Evolutionary conservation across 2,329 filamentous ascomycete genomes (phyloP), one percentile per base, ranked within the genome.

Genomic region (Aspergillus versicolor): DNA sequence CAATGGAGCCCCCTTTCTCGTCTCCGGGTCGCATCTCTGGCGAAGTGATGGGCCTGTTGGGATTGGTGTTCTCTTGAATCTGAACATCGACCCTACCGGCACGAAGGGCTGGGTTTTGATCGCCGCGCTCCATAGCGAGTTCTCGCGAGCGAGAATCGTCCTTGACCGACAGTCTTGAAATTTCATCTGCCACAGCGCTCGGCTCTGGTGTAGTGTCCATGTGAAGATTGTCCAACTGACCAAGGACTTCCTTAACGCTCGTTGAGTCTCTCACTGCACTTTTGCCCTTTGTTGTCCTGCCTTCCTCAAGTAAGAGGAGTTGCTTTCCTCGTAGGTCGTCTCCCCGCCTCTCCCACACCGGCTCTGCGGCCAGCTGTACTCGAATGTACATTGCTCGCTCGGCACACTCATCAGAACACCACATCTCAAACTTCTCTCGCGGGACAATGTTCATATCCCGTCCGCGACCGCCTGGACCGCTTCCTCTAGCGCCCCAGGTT

Each of bases 291-390:
- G 61, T 52, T 27, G 64, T 63, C 42, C 73, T 68, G 5, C 64
- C 83, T 71, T 95, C 91, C 53, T 91, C 86, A 1, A 88, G 73
- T 37, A 91, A 68, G 37, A 88, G 81, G 60, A 91, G 84, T 43
- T 79, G 71, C 41, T 81, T 79, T 1, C 77, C 77, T 30, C 82
- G 63, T 11, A 59, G 56, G 47, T 69, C 70, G 27, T 65, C 81
- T 3, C 83, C 85, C 5, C 83, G 83, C 52, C 92, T 82, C 73
- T 94, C 86, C 91, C 92, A 96, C 0, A 90, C 90, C 0, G 92
- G 91, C 61, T 89, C 88, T 69, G 94, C 89, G 63, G 84, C 88
- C 40, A 97, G 83, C 79, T 99, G 94, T 22, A 95, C 89, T 68
- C 92, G 90, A 65, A 97, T 82, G 73, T 92, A 96, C 63, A 96